Evolutionary conservation across 352 stramenopile genomes (phyloP), one percentile per base, ranked within the genome.

Genomic region (Globisporangium paroecandrum): DNA sequence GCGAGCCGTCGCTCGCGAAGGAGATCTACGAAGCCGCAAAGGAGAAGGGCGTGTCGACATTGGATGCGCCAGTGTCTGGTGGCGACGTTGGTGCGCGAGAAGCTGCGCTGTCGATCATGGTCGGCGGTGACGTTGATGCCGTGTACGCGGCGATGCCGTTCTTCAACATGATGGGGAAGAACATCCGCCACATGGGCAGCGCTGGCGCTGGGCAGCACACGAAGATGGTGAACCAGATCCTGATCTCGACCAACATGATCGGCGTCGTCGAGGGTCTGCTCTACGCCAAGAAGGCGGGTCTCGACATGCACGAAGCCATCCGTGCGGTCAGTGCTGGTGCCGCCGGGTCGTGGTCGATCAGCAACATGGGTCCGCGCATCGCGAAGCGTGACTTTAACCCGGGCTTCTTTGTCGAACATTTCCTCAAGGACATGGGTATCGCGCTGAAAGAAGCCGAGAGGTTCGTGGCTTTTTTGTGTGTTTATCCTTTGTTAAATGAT

Each of bases 181-280:
- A 94, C 46, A 79, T 97, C 64, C 83, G 86, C 10, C 88, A 97
- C 74, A 97, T 97, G 85, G 91, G 91, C 29, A 77, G 77, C 12
- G 65, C 89, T 20, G 91, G 90, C 4, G 79, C 87, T 38, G 91
- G 91, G 0, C 89, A 97, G 66, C 85, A 96, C 69, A 96, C 90
- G 20, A 97, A 97, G 79, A 96, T 97, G 88, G 89, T 97, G 63
- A 97, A 97, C 73, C 91, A 98, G 68, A 92, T 95, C 68, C 65
- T 94, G 71, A 95, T 95, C 62, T 82, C 85, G 47, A 93, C 85
- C 54, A 93, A 89, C 69, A 95, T 95, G 89, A 94, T 97, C 60
- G 91, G 90, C 38, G 86, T 97, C 12, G 85, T 91, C 12, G 91
- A 97, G 76, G 84, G 89, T 7, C 70, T 97, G 60, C 65, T 97